A percentile compares a stretch with the other conserved stretches of the same genome.
Conservation (phyloP, 2,329 filamentous ascomycete species). For the Fusarium temperatum region DNA sequence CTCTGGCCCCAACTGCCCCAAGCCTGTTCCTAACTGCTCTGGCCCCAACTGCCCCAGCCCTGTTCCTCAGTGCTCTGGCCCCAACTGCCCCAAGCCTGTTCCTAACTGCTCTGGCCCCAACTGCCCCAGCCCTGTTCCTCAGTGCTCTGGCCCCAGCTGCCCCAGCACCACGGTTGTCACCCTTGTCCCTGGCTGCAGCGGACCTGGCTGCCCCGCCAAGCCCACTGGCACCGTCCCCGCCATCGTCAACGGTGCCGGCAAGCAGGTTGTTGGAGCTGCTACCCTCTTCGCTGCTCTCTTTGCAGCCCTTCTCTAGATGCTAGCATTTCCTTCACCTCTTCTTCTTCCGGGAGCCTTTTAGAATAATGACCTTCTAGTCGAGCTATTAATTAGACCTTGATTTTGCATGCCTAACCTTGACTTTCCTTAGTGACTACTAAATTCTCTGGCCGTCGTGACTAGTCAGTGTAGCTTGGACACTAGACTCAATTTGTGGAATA, state of each 20-base stretch:
- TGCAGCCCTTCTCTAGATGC: conserved; percentile 26
- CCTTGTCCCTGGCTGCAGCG: background rate
- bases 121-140: background rate
- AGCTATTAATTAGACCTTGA: background rate
- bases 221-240: background rate
- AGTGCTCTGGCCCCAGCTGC: no score
- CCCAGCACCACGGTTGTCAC: background rate
- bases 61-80: background rate
- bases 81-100: background rate
- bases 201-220: background rate
- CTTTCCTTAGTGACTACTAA: background rate
- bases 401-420: background rate
- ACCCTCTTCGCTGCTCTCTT: conserved; percentile 29
- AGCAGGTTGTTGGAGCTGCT: conserved; percentile 29
- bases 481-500: background rate
- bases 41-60: background rate
- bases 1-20: no score
- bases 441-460: fast-evolving
- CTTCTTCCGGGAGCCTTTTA: background rate
- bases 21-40: no score
- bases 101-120: background rate
- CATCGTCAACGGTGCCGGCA: conserved; percentile 22
- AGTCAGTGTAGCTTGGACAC: fast-evolving
- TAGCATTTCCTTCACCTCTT: background rate
- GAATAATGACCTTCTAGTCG: background rate